Evolutionary conservation across 1,139 yeast genomes (phyloP), one percentile per base, ranked within the genome.

Genomic region (Hansenula sp.): DNA sequence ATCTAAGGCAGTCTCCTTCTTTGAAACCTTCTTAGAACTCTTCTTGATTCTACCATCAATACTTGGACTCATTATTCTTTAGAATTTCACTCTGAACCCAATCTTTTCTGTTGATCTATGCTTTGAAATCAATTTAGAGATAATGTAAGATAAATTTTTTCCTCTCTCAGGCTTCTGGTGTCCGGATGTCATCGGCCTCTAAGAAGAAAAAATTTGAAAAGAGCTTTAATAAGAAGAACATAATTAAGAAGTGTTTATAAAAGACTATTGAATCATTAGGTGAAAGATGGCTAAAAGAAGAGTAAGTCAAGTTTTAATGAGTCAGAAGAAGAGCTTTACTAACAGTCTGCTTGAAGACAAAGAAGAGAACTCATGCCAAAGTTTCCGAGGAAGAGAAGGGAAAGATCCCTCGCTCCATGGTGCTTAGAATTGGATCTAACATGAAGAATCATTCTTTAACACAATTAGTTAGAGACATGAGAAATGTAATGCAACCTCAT

Each of bases 401-500:
- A 45, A 77, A 77, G 59, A 80, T 89, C 49, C 99, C 99, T 17
- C 77, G 86, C 58, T 89, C 97, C 6, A 88, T 91, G 96, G 98
- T 94, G 47, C 76, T 93, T 54, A 81, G 93, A 57, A 76, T 91
- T 45, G 97, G 97, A 4, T 71, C 83, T 16, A 80, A 94, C 25
- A 74, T 87, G 58, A 79, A 81, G 42, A 91, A 93, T 60, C 90
- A 85, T 55, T 80, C 96, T 3, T 70, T 94, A 52, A 74, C 87
- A 36, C 96, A 88, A 63, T 72, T 93, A 48, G 97, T 91, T 17
- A 75, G 76, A 51, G 99, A 93, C 63, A 82, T 91, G 65, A 77
- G 99, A 61, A 79, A 77, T 51, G 80, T 89, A 51, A 90, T 93
- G 97, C 94, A 89, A 62, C 99, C 99, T 25, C 96, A 93, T 58